Conservation (phyloP, 257 asterid genomes). For the Solanum habrochaites region DNA sequence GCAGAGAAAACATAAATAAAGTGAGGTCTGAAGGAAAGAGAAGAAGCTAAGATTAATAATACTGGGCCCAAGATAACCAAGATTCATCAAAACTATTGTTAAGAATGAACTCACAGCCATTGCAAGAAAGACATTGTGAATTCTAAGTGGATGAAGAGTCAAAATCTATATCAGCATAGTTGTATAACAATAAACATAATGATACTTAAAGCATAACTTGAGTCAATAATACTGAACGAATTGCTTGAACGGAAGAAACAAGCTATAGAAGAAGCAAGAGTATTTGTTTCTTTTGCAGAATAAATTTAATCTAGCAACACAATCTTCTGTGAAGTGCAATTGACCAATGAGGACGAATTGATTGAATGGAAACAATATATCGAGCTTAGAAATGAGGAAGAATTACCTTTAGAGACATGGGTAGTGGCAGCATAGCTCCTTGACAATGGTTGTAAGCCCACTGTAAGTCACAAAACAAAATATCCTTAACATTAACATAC, state of each 20-base stretch:
- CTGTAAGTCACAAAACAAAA: no score
- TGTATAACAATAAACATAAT: no score
- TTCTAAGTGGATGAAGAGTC: conserved; percentile 57
- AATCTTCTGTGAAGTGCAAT: background rate
- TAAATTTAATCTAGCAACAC: background rate
- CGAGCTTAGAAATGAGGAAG: no score
- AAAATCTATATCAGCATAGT: conserved; percentile 15
- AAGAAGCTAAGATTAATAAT: background rate
- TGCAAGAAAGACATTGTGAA: conserved; percentile 46
- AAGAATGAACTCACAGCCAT: conserved; percentile 59
- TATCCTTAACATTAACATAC: no score
- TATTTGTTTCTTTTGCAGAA: background rate
- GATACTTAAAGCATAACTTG: no score
- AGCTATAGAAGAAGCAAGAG: background rate
- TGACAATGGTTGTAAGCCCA: no score
- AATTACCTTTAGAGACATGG: no score
- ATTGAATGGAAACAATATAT: no score
- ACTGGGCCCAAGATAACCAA: background rate
- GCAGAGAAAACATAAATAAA: background rate
- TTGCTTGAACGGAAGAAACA: background rate
- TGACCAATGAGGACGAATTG: background rate
- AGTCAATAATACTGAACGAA: no score
- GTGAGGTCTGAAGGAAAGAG: background rate
- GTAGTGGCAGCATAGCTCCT: no score
- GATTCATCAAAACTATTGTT: background rate